A percentile compares a stretch with the other conserved stretches of the same genome.
Evolutionary conservation across 345 rosid genomes (phyloP).

Genomic region (Iberis pinnata): DNA sequence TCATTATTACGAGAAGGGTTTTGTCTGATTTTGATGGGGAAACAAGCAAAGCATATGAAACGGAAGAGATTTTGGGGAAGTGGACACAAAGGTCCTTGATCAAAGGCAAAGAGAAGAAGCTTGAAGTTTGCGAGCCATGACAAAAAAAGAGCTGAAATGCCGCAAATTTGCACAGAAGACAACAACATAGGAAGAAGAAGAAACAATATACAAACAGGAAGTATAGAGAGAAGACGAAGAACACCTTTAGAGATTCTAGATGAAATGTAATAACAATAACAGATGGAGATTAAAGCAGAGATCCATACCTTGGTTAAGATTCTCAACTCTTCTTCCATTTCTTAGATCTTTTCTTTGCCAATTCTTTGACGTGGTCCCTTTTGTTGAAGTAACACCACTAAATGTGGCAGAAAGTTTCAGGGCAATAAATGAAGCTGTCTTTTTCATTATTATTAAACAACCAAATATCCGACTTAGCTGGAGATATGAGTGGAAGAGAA

Average conservation of each 20-base stretch:
- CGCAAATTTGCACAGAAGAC: slow-evolving; percentile 34
- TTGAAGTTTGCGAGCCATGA: slow-evolving; percentile 57
- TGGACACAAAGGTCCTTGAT: slow-evolving; percentile 31
- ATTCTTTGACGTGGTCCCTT: too few species aligned
- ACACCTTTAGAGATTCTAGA: slow-evolving; percentile 38
- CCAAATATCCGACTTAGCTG: neutral
- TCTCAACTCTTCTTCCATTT: slow-evolving; percentile 11
- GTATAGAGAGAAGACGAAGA: slow-evolving; percentile 42
- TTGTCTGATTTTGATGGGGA: slow-evolving; percentile 38
- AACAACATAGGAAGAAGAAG: slow-evolving; percentile 40
- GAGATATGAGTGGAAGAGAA: neutral
- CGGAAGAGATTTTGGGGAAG: slow-evolving; percentile 13
- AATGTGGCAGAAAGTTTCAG: too few species aligned
- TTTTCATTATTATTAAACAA: too few species aligned
- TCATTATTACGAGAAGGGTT: slow-evolving; percentile 21
- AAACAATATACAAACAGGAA: slow-evolving; percentile 42
- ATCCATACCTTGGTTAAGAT: slow-evolving; percentile 43
- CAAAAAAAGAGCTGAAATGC: slow-evolving; percentile 38
- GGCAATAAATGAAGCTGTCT: too few species aligned
- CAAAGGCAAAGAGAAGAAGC: slow-evolving; percentile 45
- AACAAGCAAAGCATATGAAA: slow-evolving; percentile 31
- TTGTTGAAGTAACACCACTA: too few species aligned
- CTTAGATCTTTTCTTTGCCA: too few species aligned
- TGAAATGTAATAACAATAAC: slow-evolving; percentile 41
- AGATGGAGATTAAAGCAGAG: slow-evolving; percentile 29